phyloP scores from a whole-genome alignment of 345 rosid species.

The Anastatica hierochuntica region DNA sequence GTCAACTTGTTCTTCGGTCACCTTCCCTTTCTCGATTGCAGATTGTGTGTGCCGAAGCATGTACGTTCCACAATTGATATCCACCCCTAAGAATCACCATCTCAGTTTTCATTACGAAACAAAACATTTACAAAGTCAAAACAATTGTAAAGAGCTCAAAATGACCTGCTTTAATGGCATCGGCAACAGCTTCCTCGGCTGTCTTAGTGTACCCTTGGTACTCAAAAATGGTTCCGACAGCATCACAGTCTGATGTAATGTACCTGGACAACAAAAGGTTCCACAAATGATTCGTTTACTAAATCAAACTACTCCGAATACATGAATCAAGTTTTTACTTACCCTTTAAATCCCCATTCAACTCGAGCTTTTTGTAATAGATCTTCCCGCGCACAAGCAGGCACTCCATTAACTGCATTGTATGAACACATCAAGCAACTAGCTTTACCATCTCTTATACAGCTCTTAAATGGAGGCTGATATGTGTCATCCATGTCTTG shows the following conservation, averaged over 20 bases:
- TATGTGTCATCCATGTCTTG: slow-evolving; percentile 84
- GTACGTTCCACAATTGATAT: slow-evolving; percentile 69
- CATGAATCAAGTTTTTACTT: slow-evolving; percentile 7
- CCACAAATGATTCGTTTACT: background rate
- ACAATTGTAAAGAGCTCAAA: background rate
- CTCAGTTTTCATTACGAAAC: background rate
- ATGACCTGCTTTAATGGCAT: slow-evolving; percentile 73
- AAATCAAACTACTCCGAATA: background rate
- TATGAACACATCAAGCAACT: slow-evolving; percentile 97
- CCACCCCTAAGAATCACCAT: slow-evolving; percentile 44
- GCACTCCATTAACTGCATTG: slow-evolving; percentile 81
- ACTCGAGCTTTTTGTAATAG: slow-evolving; percentile 55
- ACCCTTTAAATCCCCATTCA: slow-evolving; percentile 92
- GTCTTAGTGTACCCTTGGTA: slow-evolving; percentile 62
- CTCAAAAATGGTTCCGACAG: slow-evolving; percentile 72
- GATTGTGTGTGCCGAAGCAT: slow-evolving; percentile 42
- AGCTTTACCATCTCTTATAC: slow-evolving; percentile 69
- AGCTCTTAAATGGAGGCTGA: slow-evolving; percentile 73
- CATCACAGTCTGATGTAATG: slow-evolving; percentile 93
- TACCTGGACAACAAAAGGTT: slow-evolving; percentile 35
- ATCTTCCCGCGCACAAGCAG: slow-evolving; percentile 65
- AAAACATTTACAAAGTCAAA: background rate
- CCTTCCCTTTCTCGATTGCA: slow-evolving; percentile 52
- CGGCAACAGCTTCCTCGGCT: slow-evolving; percentile 69
- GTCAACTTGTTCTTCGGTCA: slow-evolving; percentile 56